Percentiles rank a stretch among this genome's conserved stretches.
These are phyloP conservation scores for Aspergillus fumigatiaffinis DNA, from an alignment of 2,329 filamentous ascomycete genomes.

Conservation along the genomic window DNA sequence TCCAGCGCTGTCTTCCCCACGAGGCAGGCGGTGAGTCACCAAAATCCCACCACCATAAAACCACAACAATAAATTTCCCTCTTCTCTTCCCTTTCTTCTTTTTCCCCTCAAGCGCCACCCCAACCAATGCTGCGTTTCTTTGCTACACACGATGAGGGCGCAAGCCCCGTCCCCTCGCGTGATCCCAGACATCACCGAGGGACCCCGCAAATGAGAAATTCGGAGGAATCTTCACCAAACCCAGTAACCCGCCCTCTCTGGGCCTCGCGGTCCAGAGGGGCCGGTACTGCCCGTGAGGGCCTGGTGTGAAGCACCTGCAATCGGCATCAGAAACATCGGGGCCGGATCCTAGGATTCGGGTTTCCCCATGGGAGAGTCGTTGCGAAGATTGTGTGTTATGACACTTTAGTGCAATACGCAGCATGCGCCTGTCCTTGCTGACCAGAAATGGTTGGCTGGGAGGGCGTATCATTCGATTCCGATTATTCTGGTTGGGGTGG, in stretches of 20 bases:
- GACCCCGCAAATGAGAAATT: conserved; percentile 89
- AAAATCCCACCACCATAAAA: conserved; percentile 1
- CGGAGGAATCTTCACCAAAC: conserved; percentile 83
- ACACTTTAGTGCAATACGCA: conserved; percentile 96
- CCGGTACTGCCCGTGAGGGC: conserved; percentile 74
- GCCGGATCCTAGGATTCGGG: conserved; percentile 25
- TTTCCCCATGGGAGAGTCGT: conserved; percentile 82
- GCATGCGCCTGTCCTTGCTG: conserved; percentile 56
- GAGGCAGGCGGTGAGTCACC: conserved; percentile 14
- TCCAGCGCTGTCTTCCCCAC: not conserved
- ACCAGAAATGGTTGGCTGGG: conserved; percentile 25
- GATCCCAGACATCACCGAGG: conserved; percentile 11
- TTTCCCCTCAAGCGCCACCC: conserved; percentile 67
- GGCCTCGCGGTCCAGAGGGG: conserved; percentile 18
- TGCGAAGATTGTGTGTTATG: conserved; percentile 86
- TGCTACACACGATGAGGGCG: conserved; percentile 72
- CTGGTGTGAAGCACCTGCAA: conserved; percentile 83
- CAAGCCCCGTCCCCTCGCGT: conserved; percentile 14
- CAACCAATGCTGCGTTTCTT: conserved; percentile 93
- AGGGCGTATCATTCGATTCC: conserved; percentile 76
- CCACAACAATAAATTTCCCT: conserved; percentile 15
- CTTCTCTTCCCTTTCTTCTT: conserved; percentile 34
- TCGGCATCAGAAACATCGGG: conserved; percentile 90
- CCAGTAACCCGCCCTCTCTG: conserved; percentile 42
- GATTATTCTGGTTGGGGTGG: conserved; percentile 84